phyloP scores from a whole-genome alignment of 2,329 filamentous ascomycete genomes.

The Fusarium sp. region DNA sequence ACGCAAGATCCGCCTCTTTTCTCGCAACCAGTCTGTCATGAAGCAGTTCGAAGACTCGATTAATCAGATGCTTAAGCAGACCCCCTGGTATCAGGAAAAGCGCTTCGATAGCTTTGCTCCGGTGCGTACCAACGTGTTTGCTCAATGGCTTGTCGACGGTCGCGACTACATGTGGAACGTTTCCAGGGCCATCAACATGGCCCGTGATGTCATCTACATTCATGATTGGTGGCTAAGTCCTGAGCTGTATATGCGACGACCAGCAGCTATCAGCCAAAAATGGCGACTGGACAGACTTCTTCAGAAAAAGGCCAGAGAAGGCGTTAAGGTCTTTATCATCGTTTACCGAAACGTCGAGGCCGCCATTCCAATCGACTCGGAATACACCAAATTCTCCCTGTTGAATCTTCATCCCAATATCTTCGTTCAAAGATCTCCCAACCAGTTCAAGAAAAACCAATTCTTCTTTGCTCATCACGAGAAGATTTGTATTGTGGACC shows the following conservation, averaged over 20 bases:
- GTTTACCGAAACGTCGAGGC: conserved; percentile 98
- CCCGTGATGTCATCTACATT: conserved; percentile 97
- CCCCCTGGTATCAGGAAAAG: conserved; percentile 84
- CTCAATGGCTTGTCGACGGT: conserved; percentile 96
- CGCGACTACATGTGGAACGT: conserved; percentile 99
- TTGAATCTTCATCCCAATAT: conserved; percentile 96
- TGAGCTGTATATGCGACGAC: conserved; percentile 93
- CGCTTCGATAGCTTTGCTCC: conserved; percentile 95
- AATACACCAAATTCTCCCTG: conserved; percentile 96
- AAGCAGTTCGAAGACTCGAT: conserved; percentile 96
- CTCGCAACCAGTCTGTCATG: conserved; percentile 88
- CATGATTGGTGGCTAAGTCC: conserved; percentile 99
- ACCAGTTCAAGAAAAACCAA: conserved; percentile 98
- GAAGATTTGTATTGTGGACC: conserved; percentile 96
- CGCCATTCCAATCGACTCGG: conserved; percentile 96
- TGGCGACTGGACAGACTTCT: conserved; percentile 94
- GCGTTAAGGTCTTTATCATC: conserved; percentile 97
- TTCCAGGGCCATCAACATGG: conserved; percentile 95
- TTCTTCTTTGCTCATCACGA: conserved; percentile 99
- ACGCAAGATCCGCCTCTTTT: conserved; percentile 89
- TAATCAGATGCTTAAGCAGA: conserved; percentile 83
- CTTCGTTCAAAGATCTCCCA: conserved; percentile 94
- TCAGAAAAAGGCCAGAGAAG: conserved; percentile 93
- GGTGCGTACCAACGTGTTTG: conserved; percentile 85
- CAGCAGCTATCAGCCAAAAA: conserved; percentile 95